phyloP scores from a whole-genome alignment of 2,329 filamentous ascomycete species.

The Chrysoporthe cubensis region DNA sequence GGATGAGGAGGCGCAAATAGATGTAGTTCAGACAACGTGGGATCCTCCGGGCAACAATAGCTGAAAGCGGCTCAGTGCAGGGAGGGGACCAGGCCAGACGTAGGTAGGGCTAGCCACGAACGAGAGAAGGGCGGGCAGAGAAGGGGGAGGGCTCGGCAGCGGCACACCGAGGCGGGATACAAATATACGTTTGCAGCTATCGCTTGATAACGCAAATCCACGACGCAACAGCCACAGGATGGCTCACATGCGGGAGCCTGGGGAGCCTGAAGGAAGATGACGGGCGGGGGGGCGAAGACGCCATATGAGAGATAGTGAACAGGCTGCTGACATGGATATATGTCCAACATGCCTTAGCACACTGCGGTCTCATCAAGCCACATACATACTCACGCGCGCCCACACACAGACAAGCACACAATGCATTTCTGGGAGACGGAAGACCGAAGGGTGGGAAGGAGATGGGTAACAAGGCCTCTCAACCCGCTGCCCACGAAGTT shows the following conservation, averaged over 20 bases:
- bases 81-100: neutral
- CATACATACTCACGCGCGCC: neutral
- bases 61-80: conserved; percentile 12
- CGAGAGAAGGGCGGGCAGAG: conserved; percentile 10
- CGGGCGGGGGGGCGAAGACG: neutral
- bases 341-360: conserved; percentile 3
- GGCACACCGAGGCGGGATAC: neutral
- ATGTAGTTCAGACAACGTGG: neutral
- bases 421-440: neutral
- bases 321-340: conserved; percentile 1
- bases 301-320: neutral
- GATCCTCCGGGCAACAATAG: neutral
- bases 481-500: neutral
- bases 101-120: neutral
- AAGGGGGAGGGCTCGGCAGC: neutral
- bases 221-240: neutral
- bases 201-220: neutral
- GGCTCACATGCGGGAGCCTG: neutral
- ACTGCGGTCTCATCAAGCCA: neutral
- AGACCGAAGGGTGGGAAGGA: neutral
- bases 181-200: conserved; percentile 7
- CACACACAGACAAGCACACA: neutral
- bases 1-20: neutral
- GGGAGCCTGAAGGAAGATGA: neutral
- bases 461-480: neutral